phyloP scores from a whole-genome alignment of 345 rosid species.

The Salix koriyanagi region DNA sequence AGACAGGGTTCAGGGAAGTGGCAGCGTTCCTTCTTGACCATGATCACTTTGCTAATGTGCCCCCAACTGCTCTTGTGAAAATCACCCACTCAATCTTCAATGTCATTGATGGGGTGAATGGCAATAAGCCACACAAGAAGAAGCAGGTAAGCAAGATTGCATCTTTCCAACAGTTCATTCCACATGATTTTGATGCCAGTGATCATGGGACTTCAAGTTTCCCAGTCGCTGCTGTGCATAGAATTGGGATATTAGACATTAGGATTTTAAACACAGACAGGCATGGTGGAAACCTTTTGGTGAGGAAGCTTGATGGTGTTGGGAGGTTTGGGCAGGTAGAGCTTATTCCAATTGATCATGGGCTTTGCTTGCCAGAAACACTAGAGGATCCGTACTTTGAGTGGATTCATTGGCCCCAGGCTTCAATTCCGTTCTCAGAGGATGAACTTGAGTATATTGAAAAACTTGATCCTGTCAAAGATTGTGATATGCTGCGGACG shows the following conservation, averaged over 20 bases:
- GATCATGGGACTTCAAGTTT: slow-evolving; percentile 97
- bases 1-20: slow-evolving; percentile 93
- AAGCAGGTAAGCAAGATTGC: slow-evolving; percentile 88
- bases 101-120: slow-evolving; percentile 74
- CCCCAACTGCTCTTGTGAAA: slow-evolving; percentile 94
- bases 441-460: slow-evolving; percentile 84
- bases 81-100: slow-evolving; percentile 89
- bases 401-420: slow-evolving; percentile 99
- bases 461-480: slow-evolving; percentile 56
- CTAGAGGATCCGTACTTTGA: slow-evolving; percentile 98
- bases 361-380: slow-evolving; percentile 93
- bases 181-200: slow-evolving; percentile 94
- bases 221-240: slow-evolving; percentile 88
- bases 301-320: slow-evolving; percentile 64
- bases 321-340: slow-evolving; percentile 81
- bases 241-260: slow-evolving; percentile 83
- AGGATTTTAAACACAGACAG: slow-evolving; percentile 93
- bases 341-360: slow-evolving; percentile 94
- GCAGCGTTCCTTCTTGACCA: slow-evolving; percentile 96
- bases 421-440: slow-evolving; percentile 95
- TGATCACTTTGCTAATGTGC: slow-evolving; percentile 79
- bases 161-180: slow-evolving; percentile 85
- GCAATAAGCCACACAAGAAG: slow-evolving; percentile 55
- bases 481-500: slow-evolving; percentile 69
- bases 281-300: slow-evolving; percentile 93